These are phyloP conservation scores for Termitomyces sp. DNA, from an alignment of 768 basidiomycete species.

Conservation along the genomic window DNA sequence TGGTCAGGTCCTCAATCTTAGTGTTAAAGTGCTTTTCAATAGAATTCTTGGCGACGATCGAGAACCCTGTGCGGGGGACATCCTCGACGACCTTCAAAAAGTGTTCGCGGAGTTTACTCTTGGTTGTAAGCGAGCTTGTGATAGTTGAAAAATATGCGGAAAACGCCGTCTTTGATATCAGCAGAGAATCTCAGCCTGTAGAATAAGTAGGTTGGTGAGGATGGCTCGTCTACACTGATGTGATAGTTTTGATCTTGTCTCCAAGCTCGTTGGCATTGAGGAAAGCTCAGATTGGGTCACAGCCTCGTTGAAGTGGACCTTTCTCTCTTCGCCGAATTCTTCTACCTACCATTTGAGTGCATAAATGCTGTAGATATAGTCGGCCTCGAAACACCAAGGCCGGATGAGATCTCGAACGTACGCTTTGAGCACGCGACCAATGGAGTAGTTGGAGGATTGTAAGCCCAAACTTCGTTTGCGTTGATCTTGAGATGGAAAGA, in stretches of 20 bases:
- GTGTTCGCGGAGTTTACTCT: slow-evolving; percentile 19
- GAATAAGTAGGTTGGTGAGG: not conserved
- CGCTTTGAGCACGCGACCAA: slow-evolving; percentile 25
- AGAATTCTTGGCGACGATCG: slow-evolving; percentile 25
- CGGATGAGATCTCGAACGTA: slow-evolving; percentile 6
- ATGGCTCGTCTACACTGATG: not conserved
- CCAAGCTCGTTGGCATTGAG: slow-evolving; percentile 32
- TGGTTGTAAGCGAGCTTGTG: slow-evolving; percentile 31
- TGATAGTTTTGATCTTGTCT: slow-evolving; percentile 19
- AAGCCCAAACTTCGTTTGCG: slow-evolving; percentile 33
- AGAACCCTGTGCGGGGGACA: slow-evolving; percentile 30
- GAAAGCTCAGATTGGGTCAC: slow-evolving; percentile 32
- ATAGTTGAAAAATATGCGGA: slow-evolving; percentile 35
- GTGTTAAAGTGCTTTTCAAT: slow-evolving; percentile 30
- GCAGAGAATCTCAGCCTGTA: slow-evolving; percentile 22
- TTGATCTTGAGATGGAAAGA: slow-evolving; percentile 32
- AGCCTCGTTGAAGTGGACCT: slow-evolving; percentile 35
- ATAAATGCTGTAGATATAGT: slow-evolving; percentile 9
- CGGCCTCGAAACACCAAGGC: not conserved
- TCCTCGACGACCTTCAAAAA: slow-evolving; percentile 31
- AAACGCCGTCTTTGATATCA: slow-evolving; percentile 22
- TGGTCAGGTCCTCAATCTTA: slow-evolving; percentile 25
- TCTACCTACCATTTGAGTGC: slow-evolving; percentile 25
- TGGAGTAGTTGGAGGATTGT: slow-evolving; percentile 22
- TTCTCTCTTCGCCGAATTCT: slow-evolving; percentile 33